Conservation (phyloP, 345 rosid species). For the Rubroshorea leprosula region DNA sequence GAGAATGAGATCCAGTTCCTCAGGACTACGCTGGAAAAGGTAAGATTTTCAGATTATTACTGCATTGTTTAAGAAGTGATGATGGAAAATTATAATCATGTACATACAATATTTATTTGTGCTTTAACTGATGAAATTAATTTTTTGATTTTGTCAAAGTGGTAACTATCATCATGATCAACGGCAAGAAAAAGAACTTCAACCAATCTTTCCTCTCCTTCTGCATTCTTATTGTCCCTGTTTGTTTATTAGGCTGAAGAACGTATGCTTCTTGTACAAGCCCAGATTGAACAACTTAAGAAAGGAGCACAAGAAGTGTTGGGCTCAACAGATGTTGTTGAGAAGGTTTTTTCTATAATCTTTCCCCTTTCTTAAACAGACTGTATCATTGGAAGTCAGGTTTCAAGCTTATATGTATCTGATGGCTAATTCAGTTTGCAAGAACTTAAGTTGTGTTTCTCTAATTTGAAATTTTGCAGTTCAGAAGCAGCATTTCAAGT, state of each 20-base stretch:
- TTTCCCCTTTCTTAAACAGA: not conserved
- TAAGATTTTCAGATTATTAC: slow-evolving; percentile 19
- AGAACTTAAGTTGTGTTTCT: not conserved
- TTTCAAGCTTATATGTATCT: slow-evolving; percentile 3
- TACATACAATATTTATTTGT: too few relatives aligned
- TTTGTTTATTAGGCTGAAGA: slow-evolving; percentile 50
- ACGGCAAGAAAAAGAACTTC: not conserved
- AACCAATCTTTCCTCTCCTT: not conserved
- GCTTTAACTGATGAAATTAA: not conserved
- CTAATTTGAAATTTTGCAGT: slow-evolving; percentile 26
- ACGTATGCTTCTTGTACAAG: slow-evolving; percentile 34
- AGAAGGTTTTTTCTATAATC: slow-evolving; percentile 35
- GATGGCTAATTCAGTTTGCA: not conserved
- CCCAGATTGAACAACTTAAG: slow-evolving; percentile 41
- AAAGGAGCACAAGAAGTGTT: slow-evolving; percentile 32
- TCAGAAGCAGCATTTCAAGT: slow-evolving; percentile 27
- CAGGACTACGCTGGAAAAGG: slow-evolving; percentile 47
- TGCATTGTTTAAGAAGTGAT: too few relatives aligned
- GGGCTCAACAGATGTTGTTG: slow-evolving; percentile 26
- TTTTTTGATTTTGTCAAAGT: not conserved
- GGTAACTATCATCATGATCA: not conserved
- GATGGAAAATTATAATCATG: not conserved
- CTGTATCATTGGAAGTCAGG: not conserved
- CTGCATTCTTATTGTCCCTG: not conserved
- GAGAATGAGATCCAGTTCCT: slow-evolving; percentile 49